These are phyloP conservation scores for Auriscalpium orientale DNA, from an alignment of 768 basidiomycete species.

Conservation along the genomic window DNA sequence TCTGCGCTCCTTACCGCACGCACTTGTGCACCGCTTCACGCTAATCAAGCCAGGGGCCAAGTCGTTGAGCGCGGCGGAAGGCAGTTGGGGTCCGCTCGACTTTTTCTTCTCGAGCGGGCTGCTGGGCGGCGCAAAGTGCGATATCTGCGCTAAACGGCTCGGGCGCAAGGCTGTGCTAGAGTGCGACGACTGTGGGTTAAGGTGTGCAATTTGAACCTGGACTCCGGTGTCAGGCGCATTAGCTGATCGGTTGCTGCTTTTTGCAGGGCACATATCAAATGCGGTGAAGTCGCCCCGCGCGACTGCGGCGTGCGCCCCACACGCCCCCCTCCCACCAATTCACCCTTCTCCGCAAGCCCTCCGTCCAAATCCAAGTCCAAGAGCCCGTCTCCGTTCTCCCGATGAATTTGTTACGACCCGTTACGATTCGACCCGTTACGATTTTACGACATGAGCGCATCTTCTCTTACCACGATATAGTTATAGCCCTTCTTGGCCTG, in stretches of 20 bases:
- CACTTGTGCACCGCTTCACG: constrained; percentile 78
- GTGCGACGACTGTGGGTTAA: constrained; percentile 84
- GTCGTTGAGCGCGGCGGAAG: constrained; percentile 35
- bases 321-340: background rate
- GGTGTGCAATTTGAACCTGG: constrained; percentile 27
- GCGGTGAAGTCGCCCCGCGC: constrained; percentile 73
- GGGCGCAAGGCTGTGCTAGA: constrained; percentile 82
- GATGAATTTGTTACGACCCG: background rate
- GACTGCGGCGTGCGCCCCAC: constrained; percentile 62
- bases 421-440: background rate
- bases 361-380: constrained; percentile 2
- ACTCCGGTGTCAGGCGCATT: constrained; percentile 15
- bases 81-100: constrained; percentile 70
- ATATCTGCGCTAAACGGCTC: constrained; percentile 72
- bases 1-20: constrained; percentile 39
- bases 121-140: constrained; percentile 63
- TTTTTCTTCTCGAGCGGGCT: constrained; percentile 70
- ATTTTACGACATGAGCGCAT: background rate
- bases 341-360: background rate
- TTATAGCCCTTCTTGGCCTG: too few species aligned
- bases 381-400: constrained; percentile 4
- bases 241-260: background rate
- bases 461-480: too few species aligned
- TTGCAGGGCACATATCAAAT: constrained; percentile 74
- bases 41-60: constrained; percentile 74